Evolutionary conservation across 345 rosid genomes (phyloP).

Genomic region (Eucalyptus dawsonii): DNA sequence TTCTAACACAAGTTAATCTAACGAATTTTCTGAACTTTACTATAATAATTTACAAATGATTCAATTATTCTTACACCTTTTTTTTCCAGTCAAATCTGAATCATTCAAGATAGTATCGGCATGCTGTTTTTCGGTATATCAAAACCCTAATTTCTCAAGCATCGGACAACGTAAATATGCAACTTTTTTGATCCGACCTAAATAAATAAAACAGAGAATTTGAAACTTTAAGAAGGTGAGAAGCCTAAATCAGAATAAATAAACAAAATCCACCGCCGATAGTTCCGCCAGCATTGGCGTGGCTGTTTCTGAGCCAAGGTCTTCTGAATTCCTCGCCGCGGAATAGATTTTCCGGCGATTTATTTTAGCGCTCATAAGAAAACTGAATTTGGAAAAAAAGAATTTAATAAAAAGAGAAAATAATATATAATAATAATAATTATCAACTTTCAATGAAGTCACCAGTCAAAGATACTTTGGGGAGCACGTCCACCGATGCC

Average conservation of each 20-base stretch:
- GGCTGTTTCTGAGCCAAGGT: neutral
- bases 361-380: neutral
- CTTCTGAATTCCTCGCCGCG: neutral
- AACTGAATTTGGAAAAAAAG: neutral
- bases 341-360: neutral
- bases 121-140: neutral
- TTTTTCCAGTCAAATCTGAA: neutral
- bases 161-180: accelerated
- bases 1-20: neutral
- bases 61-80: neutral
- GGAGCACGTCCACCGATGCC: neutral
- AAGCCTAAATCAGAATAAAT: neutral
- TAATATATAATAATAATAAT: neutral
- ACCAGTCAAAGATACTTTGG: constrained; percentile 10
- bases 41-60: neutral
- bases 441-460: neutral
- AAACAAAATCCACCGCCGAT: neutral
- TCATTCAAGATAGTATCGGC: neutral
- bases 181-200: accelerated
- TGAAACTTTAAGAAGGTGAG: neutral
- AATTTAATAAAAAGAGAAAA: neutral
- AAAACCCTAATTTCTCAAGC: neutral
- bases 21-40: neutral
- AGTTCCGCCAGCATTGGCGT: neutral
- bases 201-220: neutral